A percentile compares a stretch with the other conserved stretches of the same genome.
These are phyloP conservation scores for Xylaria multiplex DNA, from an alignment of 2,329 filamentous ascomycete genomes.

Conservation along the genomic window DNA sequence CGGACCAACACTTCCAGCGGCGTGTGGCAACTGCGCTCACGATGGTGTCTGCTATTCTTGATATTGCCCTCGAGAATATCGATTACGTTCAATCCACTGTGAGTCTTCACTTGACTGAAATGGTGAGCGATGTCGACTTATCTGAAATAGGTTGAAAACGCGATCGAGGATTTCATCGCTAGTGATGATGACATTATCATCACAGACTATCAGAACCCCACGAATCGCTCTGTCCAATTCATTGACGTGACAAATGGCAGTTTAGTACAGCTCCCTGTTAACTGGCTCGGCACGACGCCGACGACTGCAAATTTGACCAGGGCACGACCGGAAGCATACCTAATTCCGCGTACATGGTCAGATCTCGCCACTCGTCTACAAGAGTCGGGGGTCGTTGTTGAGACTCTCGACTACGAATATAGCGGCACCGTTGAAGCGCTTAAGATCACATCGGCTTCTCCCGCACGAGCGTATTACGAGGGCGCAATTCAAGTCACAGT, in stretches of 20 bases:
- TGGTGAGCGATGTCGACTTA: constrained; percentile 4
- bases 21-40: constrained; percentile 43
- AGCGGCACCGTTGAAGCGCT: constrained; percentile 40
- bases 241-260: constrained; percentile 41
- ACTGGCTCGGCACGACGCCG: constrained; percentile 43
- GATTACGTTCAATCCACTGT: constrained; percentile 42
- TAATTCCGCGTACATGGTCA: constrained; percentile 43
- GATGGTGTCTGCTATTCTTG: constrained; percentile 44
- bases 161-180: constrained; percentile 40
- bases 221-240: constrained; percentile 42
- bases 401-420: constrained; percentile 41
- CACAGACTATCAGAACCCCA: constrained; percentile 40
- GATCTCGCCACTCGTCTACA: constrained; percentile 40
- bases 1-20: constrained; percentile 45
- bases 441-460: constrained; percentile 35
- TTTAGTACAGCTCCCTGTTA: constrained; percentile 40
- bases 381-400: constrained; percentile 40
- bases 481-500: constrained; percentile 44
- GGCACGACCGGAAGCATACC: constrained; percentile 42
- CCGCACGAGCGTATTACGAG: constrained; percentile 41
- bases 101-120: constrained; percentile 1
- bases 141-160: constrained; percentile 33
- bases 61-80: constrained; percentile 41
- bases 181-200: constrained; percentile 43
- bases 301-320: constrained; percentile 41